Evolutionary conservation across 805 yeast genomes (phyloP), one percentile per base, ranked within the genome.

Genomic region (Kluyveromyces dobzhanskii): DNA sequence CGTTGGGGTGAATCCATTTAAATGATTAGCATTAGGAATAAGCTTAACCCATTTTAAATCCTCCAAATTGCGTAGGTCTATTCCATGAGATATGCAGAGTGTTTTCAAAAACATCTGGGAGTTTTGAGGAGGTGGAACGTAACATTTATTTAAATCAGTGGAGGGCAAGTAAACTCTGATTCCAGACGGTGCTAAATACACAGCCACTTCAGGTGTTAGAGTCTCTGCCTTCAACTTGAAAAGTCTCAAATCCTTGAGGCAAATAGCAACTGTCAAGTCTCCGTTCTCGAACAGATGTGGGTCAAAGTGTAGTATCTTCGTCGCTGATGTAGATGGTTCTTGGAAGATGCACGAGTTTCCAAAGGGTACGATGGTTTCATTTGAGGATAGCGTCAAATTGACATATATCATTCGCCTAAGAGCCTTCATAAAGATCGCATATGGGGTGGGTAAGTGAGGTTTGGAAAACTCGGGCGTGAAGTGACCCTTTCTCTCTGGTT

Each of bases 1-100:
- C 9, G 66, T 66, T 0, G 87, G 78, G 0, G 88, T 76, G 46
- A 76, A 70, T 17, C 81, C 83, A 55, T 79, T 80, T 45, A 81
- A 64, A 53, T 80, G 87, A 42, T 71, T 72, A 36, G 81, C 54
- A 46, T 80, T 76, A 2, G 92, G 92, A 3, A 79, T 68, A 11
- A 83, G 57, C 51, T 73, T 80, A 12, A 83, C 69, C 92, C 90
- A 83, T 30, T 64, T 57, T 13, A 67, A 47, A 16, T 59, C 56
- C 19, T 55, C 50, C 19, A 50, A 46, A 11, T 48, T 36, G 2
- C 36, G 38, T 13, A 59, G 38, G 24, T 56, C 46, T 17, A 61
- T 53, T 2, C 64, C 64, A 49, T 70, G 71, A 3, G 67, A 56
- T 1, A 59, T 56, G 4, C 54, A 45, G 7, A 74, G 42, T 1